Base-by-base conservation (phyloP, 208 protist species). In the Acanthamoeba healyi region DNA sequence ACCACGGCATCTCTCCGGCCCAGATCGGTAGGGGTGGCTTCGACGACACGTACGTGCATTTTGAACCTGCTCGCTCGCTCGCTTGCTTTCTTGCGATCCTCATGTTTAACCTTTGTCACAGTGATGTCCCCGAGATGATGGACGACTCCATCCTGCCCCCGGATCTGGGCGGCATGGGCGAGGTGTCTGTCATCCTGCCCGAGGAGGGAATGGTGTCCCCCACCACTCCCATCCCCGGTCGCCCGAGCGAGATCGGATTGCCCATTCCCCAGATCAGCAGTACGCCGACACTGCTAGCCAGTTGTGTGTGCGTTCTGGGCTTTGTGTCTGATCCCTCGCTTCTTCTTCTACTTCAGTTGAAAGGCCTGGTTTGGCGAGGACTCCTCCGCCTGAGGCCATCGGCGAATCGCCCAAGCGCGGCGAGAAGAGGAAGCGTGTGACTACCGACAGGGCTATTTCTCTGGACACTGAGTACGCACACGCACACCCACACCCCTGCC, bases 191-290 rank as follows among this genome's bases (percentile, higher is more conserved):
- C 9, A 56, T 84, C 19, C 38, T 84, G 42, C 74, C 74, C 26
- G 74, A 84, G 44, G 74, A 56, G 29, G 74, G 34, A 0, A 22
- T 77, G 15, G 3, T 84, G 1, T 42, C 42, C 5, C 74, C 74
- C 42, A 22, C 1, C 42, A 84, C 74, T 0, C 74, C 74, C 26
- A 44, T 74, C 34, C 40, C 74, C 26, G 74, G 74, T 17, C 74
- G 74, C 5, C 42, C 44, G n/a, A 84, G 74, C 44, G 74, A 84
- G 40, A 34, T 84, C 44, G 74, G 74, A 14, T 36, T 84, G 17
- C 74, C 74, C n/a, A 84, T 84, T 17, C 74, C 74, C 15, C 74
- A 84, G 74, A 84, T 84, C 74, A 84, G 74, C 74, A 84, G 74
- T 84, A 56, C 74, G 74, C 70, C n/a, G n/a, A n/a, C n/a, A n/a